phyloP scores from a whole-genome alignment of 768 basidiomycete species.

The Suillus variegatus region DNA sequence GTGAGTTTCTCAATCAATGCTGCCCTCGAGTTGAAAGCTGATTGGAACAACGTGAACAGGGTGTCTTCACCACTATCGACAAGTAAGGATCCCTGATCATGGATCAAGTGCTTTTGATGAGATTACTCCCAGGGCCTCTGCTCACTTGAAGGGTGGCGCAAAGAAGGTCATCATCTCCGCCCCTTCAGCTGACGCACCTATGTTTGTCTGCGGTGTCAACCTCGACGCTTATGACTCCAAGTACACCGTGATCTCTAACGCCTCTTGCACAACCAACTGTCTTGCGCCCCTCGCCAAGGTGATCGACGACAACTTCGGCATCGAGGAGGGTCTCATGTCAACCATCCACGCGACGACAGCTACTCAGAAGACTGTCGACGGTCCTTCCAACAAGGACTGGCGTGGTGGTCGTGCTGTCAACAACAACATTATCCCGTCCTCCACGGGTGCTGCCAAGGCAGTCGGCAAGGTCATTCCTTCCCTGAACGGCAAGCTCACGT shows the following conservation, averaged over 20 bases:
- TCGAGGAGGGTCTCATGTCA: conserved; percentile 97
- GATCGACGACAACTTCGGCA: conserved; percentile 95
- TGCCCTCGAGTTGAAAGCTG: conserved; percentile 11
- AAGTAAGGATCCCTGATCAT: conserved; percentile 50
- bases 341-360: conserved; percentile 97
- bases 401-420: conserved; percentile 94
- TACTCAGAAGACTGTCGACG: conserved; percentile 94
- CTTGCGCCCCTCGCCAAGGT: conserved; percentile 99
- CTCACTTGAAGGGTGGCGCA: conserved; percentile 96
- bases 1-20: conserved; percentile 41
- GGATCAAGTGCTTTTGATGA: background rate
- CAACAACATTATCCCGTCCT: conserved; percentile 99
- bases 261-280: conserved; percentile 99
- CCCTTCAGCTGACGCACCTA: conserved; percentile 94
- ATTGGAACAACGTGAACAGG: conserved; percentile 41
- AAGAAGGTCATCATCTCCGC: conserved; percentile 99
- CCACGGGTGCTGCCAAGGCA: conserved; percentile 98
- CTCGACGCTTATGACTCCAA: conserved; percentile 88
- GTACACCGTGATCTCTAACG: conserved; percentile 95
- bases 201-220: conserved; percentile 96
- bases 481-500: conserved; percentile 98
- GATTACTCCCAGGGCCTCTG: conserved; percentile 60
- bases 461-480: conserved; percentile 97
- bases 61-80: conserved; percentile 96
- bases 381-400: conserved; percentile 95